Percentiles rank a stretch among this genome's conserved stretches.
Evolutionary conservation across 179 eudicot species (phyloP).

Genomic region (Camellia oleifera): DNA sequence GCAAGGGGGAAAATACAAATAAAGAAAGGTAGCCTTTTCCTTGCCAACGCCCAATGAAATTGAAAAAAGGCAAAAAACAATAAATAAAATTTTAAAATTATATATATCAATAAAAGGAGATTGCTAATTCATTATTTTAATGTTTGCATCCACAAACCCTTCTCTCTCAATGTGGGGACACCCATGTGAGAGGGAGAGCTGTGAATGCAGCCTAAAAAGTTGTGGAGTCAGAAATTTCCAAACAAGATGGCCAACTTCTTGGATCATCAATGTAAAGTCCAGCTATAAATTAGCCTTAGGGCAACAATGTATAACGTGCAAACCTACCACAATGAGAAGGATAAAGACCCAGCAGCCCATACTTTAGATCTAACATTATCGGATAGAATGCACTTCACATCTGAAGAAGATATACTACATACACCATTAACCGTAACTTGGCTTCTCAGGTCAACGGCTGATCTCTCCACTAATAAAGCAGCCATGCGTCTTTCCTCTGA

Average conservation of each 20-base stretch:
- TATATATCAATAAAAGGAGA: background rate
- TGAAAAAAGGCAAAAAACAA: background rate
- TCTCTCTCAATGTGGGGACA: background rate
- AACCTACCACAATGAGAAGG: conserved; percentile 89
- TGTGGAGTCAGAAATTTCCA: background rate
- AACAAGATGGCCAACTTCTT: background rate
- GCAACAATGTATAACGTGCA: conserved; percentile 1
- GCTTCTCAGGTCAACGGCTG: conserved; percentile 69
- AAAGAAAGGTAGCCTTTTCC: background rate
- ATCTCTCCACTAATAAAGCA: conserved; percentile 83
- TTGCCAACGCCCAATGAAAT: background rate
- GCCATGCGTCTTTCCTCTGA: conserved; percentile 96
- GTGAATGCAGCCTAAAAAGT: background rate
- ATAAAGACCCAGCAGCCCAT: conserved; percentile 81
- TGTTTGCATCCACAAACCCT: background rate
- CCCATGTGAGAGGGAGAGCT: background rate
- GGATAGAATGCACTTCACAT: conserved; percentile 70
- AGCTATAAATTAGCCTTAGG: background rate
- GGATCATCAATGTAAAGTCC: background rate
- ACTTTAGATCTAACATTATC: conserved; percentile 70
- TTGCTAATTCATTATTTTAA: background rate
- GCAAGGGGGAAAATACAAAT: background rate
- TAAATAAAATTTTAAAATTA: background rate
- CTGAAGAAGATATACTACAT: conserved; percentile 85
- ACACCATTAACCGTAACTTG: conserved; percentile 92